These are phyloP conservation scores for Penicillium sp. DNA, from an alignment of 2,329 filamentous ascomycete genomes.

Conservation along the genomic window DNA sequence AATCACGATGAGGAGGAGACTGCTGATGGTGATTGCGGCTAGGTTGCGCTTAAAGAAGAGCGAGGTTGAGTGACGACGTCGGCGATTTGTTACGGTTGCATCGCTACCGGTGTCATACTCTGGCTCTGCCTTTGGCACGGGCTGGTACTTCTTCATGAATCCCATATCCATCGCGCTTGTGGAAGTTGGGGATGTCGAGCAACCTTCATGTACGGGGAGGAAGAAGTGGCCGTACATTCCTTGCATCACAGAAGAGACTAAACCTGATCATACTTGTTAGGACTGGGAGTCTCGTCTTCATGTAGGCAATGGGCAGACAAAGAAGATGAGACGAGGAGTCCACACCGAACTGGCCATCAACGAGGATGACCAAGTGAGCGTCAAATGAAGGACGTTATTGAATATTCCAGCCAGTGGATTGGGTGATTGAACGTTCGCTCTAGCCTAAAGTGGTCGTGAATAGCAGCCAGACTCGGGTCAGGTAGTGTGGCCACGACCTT, in stretches of 20 bases:
- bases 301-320: neutral
- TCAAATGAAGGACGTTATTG: neutral
- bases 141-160: neutral
- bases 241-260: neutral
- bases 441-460: neutral
- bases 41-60: neutral
- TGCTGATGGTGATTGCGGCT: neutral
- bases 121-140: neutral
- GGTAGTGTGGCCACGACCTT: neutral
- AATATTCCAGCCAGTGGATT: neutral
- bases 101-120: neutral
- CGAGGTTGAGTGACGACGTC: neutral
- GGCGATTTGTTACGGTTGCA: neutral
- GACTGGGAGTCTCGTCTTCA: neutral
- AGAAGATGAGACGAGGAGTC: neutral
- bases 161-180: neutral
- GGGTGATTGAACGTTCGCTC: neutral
- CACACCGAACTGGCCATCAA: neutral
- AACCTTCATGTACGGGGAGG: neutral
- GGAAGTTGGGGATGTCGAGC: neutral
- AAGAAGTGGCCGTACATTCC: neutral
- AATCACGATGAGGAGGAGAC: neutral
- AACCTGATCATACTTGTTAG: neutral
- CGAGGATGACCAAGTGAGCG: neutral
- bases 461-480: neutral